A percentile compares a stretch with the other conserved stretches of the same genome.
These are phyloP conservation scores for Saccharomyces hybrid DNA, from an alignment of 1,139 yeast species.

Conservation along the genomic window DNA sequence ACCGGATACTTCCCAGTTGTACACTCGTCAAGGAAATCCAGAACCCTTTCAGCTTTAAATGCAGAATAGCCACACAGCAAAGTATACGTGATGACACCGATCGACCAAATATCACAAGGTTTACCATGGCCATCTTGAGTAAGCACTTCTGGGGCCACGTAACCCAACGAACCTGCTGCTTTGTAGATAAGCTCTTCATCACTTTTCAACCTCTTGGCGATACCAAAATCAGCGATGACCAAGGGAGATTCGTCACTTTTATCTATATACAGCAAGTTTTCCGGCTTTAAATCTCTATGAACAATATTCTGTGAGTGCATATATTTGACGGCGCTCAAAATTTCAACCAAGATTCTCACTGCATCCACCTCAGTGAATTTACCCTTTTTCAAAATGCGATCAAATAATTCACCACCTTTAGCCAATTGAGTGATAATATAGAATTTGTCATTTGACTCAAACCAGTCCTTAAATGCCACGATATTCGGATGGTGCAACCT, in stretches of 20 bases:
- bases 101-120: constrained; percentile 88
- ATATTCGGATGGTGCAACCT: constrained; percentile 70
- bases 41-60: constrained; percentile 74
- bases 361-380: constrained; percentile 84
- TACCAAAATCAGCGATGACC: constrained; percentile 88
- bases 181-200: constrained; percentile 58
- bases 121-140: constrained; percentile 75
- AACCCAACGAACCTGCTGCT: constrained; percentile 87
- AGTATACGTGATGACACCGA: constrained; percentile 88
- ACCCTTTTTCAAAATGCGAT: constrained; percentile 68
- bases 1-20: constrained; percentile 54
- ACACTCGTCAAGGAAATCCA: constrained; percentile 75
- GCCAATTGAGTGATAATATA: constrained; percentile 72
- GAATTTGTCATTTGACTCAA: constrained; percentile 72
- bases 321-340: constrained; percentile 65
- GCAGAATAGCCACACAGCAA: constrained; percentile 90
- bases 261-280: constrained; percentile 57
- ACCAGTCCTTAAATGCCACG: constrained; percentile 79
- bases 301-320: constrained; percentile 70
- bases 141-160: constrained; percentile 90
- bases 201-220: constrained; percentile 61
- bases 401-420: constrained; percentile 87
- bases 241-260: constrained; percentile 50
- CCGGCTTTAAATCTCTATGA: constrained; percentile 88
- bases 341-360: constrained; percentile 55